phyloP scores from a whole-genome alignment of 2,329 filamentous ascomycete genomes.

The Colletotrichum viniferum region DNA sequence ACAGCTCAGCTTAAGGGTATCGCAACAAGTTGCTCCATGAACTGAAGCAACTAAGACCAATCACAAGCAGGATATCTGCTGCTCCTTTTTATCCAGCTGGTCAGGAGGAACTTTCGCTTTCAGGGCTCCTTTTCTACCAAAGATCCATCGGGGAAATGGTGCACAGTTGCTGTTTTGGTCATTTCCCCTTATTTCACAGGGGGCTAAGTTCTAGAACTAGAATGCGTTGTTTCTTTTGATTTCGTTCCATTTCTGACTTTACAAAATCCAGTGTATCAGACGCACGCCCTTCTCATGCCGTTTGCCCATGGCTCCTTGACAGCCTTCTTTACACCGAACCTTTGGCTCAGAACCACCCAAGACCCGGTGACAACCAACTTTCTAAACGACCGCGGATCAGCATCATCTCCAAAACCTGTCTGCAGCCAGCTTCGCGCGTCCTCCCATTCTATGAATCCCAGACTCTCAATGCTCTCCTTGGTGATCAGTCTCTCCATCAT shows the following conservation, averaged over 20 bases:
- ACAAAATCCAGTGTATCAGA: not conserved
- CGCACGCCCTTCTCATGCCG: not conserved
- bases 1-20: too few relatives aligned
- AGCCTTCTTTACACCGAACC: conserved; percentile 5
- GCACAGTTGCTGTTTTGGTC: not conserved
- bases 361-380: not conserved
- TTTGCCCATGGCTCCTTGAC: not conserved
- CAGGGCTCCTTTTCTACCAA: not conserved
- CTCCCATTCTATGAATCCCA: conserved; percentile 47
- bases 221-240: not conserved
- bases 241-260: not conserved
- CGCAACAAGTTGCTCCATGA: too few relatives aligned
- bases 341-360: conserved; percentile 14
- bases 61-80: not conserved
- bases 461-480: conserved; percentile 34
- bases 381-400: conserved; percentile 26
- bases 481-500: conserved; percentile 36
- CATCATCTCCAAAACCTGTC: conserved; percentile 40
- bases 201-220: not conserved
- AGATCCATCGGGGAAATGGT: not conserved
- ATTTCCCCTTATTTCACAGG: not conserved
- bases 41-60: not conserved
- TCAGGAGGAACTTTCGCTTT: not conserved
- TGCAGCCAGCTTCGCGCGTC: conserved; percentile 30
- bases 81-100: not conserved